Conservation (phyloP, 306 rosid genomes). For the Pyrus communis region DNA sequence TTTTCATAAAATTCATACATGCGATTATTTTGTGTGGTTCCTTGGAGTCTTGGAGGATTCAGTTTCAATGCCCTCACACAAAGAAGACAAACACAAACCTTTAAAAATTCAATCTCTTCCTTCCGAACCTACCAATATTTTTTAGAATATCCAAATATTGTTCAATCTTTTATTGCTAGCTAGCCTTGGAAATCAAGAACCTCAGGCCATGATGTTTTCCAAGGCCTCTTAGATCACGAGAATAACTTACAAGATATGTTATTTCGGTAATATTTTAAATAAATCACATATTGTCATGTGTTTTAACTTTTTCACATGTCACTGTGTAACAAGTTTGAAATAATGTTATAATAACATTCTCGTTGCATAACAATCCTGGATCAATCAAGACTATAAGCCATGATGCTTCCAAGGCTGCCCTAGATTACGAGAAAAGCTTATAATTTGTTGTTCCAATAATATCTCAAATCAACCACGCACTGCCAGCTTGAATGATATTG, state of each 20-base stretch:
- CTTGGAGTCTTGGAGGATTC: conserved; percentile 17
- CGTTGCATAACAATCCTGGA: neutral
- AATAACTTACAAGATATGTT: too few relatives aligned
- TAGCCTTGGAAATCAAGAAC: conserved; percentile 23
- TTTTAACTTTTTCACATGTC: too few relatives aligned
- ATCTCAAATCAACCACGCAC: neutral
- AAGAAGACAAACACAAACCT: conserved; percentile 19
- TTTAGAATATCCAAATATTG: neutral
- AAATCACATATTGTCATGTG: neutral
- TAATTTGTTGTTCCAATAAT: too few relatives aligned
- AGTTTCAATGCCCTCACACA: conserved; percentile 17
- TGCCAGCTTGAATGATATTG: too few relatives aligned
- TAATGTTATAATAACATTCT: neutral
- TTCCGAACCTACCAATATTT: neutral
- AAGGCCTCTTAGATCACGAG: neutral
- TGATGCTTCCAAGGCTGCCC: neutral
- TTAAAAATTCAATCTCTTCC: neutral
- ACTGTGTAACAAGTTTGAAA: too few relatives aligned
- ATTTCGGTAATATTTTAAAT: too few relatives aligned
- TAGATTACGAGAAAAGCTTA: neutral
- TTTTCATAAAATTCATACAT: conserved; percentile 27
- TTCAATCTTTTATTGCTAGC: neutral
- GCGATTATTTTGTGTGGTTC: conserved; percentile 14
- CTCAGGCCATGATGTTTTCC: neutral
- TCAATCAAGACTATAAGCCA: neutral